Conservation (phyloP, 345 rosid species). For the Dovyalis caffra region DNA sequence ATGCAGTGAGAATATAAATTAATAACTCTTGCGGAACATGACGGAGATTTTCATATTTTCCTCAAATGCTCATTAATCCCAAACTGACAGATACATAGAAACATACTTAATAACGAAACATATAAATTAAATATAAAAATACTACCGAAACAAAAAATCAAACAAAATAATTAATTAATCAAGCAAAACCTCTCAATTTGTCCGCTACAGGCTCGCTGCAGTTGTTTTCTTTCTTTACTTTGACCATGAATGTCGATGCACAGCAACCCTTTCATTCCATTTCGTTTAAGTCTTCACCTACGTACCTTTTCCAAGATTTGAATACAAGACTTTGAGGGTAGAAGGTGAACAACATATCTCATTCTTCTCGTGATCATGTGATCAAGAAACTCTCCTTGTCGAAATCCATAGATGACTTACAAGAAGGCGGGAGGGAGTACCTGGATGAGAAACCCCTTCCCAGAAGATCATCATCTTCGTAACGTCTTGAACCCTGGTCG, state of each 20-base stretch:
- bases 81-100: background rate
- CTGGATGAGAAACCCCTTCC: slow-evolving; percentile 9
- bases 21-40: too few species aligned
- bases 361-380: slow-evolving; percentile 5
- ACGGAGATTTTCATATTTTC: background rate
- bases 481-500: slow-evolving; percentile 3
- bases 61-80: background rate
- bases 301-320: background rate
- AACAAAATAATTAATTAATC: background rate
- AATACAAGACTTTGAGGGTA: background rate
- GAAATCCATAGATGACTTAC: slow-evolving; percentile 8
- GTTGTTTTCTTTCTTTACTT: too few species aligned
- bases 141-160: background rate
- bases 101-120: background rate
- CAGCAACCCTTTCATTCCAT: too few species aligned
- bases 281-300: too few species aligned
- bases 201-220: background rate
- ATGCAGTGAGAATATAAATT: too few species aligned
- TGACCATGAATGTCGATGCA: too few species aligned
- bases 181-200: background rate
- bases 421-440: slow-evolving; percentile 8
- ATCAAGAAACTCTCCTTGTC: background rate
- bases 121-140: background rate
- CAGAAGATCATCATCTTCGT: background rate
- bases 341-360: background rate